Evolutionary conservation across 805 yeast species (phyloP).

Genomic region (Hanseniaspora valbyensis): DNA sequence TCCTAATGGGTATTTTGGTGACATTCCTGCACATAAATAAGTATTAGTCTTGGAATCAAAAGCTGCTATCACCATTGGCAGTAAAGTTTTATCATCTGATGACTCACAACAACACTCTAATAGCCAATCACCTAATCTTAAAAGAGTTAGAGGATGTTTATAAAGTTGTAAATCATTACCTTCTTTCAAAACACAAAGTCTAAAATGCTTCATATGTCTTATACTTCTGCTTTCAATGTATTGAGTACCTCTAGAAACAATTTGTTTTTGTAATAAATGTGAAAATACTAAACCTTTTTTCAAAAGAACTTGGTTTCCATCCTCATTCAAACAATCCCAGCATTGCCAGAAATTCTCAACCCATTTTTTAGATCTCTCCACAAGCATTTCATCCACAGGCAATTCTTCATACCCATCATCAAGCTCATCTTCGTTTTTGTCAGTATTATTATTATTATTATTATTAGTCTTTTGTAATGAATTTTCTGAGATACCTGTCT

Average conservation of each 20-base stretch:
- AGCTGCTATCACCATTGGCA: slow-evolving; percentile 81
- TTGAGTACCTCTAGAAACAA: slow-evolving; percentile 83
- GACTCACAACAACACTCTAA: slow-evolving; percentile 74
- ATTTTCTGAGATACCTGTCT: slow-evolving; percentile 22
- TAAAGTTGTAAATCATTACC: slow-evolving; percentile 73
- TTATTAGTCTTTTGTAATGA: slow-evolving; percentile 22
- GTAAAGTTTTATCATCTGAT: slow-evolving; percentile 45
- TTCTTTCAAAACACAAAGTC: slow-evolving; percentile 80
- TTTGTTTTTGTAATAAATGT: slow-evolving; percentile 66
- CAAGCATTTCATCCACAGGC: slow-evolving; percentile 25
- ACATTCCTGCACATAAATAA: slow-evolving; percentile 78
- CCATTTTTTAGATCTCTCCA: slow-evolving; percentile 52
- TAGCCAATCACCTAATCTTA: slow-evolving; percentile 83
- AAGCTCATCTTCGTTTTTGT: neutral
- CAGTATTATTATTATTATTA: slow-evolving; percentile 4
- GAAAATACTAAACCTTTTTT: slow-evolving; percentile 65
- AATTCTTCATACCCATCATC: slow-evolving; percentile 6
- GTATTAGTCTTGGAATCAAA: slow-evolving; percentile 63
- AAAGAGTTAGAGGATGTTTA: slow-evolving; percentile 73
- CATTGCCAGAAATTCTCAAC: slow-evolving; percentile 60
- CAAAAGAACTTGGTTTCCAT: slow-evolving; percentile 30
- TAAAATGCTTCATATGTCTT: slow-evolving; percentile 65
- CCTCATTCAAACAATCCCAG: slow-evolving; percentile 48
- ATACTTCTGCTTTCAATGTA: slow-evolving; percentile 71
- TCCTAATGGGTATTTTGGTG: slow-evolving; percentile 63